Percentiles rank a stretch among this genome's conserved stretches.
phyloP scores from a whole-genome alignment of 108 stramenopile species.

The Fragilariopsis cylindrus region DNA sequence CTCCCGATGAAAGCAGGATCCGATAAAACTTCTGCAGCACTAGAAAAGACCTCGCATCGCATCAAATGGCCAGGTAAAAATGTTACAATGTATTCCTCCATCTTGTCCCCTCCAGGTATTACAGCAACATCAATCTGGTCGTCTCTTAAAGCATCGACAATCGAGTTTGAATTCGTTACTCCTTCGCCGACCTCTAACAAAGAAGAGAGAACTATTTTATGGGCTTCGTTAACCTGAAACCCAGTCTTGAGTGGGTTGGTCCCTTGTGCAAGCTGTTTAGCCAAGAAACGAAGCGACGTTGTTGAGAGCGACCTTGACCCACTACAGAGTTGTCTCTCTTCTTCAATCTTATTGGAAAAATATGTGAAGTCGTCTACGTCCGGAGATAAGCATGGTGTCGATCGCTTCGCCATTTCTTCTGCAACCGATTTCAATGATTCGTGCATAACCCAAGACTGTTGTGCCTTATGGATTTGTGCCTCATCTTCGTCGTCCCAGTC shows the following conservation, averaged over 20 bases:
- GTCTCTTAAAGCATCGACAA: conserved; percentile 40
- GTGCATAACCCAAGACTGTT: conserved; percentile 70
- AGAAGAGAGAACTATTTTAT: conserved; percentile 46
- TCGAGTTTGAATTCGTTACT: conserved; percentile 25
- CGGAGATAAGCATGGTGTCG: conserved; percentile 66
- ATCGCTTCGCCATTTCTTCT: conserved; percentile 80
- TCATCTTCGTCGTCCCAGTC: conserved; percentile 60
- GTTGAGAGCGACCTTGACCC: conserved; percentile 31
- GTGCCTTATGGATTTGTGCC: conserved; percentile 30
- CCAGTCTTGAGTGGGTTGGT: conserved; percentile 16
- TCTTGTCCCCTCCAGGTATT: conserved; percentile 59
- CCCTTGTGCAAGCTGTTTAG: conserved; percentile 26
- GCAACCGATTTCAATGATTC: conserved; percentile 83
- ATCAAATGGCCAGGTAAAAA: conserved; percentile 79
- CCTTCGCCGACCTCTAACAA: conserved; percentile 54
- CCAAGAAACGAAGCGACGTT: conserved; percentile 46
- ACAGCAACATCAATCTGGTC: conserved; percentile 43
- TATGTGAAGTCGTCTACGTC: conserved; percentile 71
- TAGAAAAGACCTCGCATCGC: conserved; percentile 56
- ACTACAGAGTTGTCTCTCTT: conserved; percentile 36
- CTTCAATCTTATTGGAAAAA: conserved; percentile 51
- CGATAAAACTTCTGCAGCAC: conserved; percentile 61
- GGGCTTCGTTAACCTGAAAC: conserved; percentile 37
- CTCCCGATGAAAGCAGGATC: conserved; percentile 69
- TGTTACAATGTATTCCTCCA: conserved; percentile 79